Conservation (phyloP, 768 basidiomycete species). For the Hygrophorus pudorinus region DNA sequence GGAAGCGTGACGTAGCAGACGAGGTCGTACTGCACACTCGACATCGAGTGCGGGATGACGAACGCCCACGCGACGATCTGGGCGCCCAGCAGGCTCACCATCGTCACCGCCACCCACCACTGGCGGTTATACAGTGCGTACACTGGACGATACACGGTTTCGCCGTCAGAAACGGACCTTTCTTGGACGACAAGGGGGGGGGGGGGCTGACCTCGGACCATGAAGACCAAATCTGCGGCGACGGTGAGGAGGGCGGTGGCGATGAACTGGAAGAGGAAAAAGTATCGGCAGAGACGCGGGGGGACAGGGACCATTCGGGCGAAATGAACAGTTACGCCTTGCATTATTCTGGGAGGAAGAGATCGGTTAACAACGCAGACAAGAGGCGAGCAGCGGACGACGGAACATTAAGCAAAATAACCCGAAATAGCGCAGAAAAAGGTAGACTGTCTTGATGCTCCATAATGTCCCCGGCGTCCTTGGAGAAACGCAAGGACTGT, state of each 20-base stretch:
- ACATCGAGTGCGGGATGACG: not conserved
- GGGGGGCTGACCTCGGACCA: slow-evolving; percentile 1
- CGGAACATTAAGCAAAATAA: not conserved
- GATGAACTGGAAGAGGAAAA: slow-evolving; percentile 3
- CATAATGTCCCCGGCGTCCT: slow-evolving; percentile 4
- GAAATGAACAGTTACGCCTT: not conserved
- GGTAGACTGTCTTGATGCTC: slow-evolving; percentile 5
- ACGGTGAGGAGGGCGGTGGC: not conserved
- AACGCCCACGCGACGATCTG: not conserved
- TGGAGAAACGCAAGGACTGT: not conserved
- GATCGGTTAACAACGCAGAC: not conserved
- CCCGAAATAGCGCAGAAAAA: slow-evolving; percentile 6
- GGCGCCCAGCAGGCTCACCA: not conserved
- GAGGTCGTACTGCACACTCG: not conserved
- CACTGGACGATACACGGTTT: not conserved
- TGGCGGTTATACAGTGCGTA: slow-evolving; percentile 3
- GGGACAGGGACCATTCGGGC: not conserved
- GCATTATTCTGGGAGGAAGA: not conserved
- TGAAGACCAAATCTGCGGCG: slow-evolving; percentile 1
- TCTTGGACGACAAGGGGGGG: not conserved
- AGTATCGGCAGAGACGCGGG: not conserved
- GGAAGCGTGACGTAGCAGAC: not conserved
- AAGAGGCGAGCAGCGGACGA: not conserved
- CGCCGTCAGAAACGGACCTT: not conserved
- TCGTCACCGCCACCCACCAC: not conserved